Evolutionary conservation across 2,329 filamentous ascomycete species (phyloP).

Genomic region (Thelonectria rubi): DNA sequence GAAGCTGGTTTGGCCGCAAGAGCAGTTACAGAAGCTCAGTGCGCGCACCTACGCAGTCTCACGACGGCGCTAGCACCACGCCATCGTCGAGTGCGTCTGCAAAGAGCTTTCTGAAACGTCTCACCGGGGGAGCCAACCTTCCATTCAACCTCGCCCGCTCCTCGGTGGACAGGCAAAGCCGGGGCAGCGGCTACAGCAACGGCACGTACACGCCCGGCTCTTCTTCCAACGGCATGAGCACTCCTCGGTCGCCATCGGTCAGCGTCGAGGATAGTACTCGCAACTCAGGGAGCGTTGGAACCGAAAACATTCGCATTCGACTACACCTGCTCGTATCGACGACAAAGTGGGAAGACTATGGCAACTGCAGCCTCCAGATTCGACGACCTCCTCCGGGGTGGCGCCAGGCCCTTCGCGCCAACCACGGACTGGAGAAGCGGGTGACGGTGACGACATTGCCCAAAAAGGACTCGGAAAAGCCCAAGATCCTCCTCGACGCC

Average conservation of each 20-base stretch:
- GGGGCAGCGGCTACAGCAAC: conserved; percentile 61
- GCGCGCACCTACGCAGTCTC: conserved; percentile 71
- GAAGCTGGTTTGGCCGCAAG: conserved; percentile 69
- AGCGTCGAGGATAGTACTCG: conserved; percentile 62
- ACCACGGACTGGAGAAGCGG: conserved; percentile 81
- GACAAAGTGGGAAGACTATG: conserved; percentile 91
- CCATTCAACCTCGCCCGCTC: conserved; percentile 85
- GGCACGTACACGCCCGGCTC: conserved; percentile 70
- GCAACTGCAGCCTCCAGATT: conserved; percentile 84
- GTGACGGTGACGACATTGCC: conserved; percentile 80
- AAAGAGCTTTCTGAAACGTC: conserved; percentile 81
- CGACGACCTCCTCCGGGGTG: conserved; percentile 74
- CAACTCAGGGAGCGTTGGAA: conserved; percentile 70
- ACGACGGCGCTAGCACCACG: conserved; percentile 77
- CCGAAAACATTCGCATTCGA: conserved; percentile 79
- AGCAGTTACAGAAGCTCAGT: conserved; percentile 72
- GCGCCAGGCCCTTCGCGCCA: conserved; percentile 65
- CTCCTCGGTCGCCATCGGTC: conserved; percentile 66
- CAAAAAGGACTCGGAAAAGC: conserved; percentile 64
- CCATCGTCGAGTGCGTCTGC: conserved; percentile 70
- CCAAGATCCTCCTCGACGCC: conserved; percentile 78
- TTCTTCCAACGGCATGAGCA: conserved; percentile 59
- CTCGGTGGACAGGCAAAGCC: conserved; percentile 68
- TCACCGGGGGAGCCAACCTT: conserved; percentile 75
- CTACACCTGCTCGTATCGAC: conserved; percentile 81